Evolutionary conservation across 768 basidiomycete species (phyloP).

Genomic region (Russula vinacea): DNA sequence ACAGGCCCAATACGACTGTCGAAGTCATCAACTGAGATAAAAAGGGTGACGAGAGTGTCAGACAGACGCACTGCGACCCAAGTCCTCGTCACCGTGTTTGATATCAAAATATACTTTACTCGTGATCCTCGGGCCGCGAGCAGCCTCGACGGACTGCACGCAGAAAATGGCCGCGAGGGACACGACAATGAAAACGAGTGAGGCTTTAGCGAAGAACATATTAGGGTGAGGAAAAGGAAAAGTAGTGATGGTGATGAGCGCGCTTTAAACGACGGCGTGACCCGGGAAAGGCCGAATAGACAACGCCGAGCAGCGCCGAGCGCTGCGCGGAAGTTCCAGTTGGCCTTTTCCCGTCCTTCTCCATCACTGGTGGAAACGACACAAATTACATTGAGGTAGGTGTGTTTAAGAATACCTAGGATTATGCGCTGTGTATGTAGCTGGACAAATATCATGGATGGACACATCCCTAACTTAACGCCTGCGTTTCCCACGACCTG

Average conservation of each 20-base stretch:
- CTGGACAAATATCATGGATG: not conserved
- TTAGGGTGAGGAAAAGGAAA: conserved; percentile 37
- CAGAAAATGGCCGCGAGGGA: conserved; percentile 69
- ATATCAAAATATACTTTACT: conserved; percentile 95
- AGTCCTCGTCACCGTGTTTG: conserved; percentile 80
- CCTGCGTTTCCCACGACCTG: conserved; percentile 4
- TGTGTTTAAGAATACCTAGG: not conserved
- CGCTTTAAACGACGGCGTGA: conserved; percentile 24
- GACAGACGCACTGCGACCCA: conserved; percentile 68
- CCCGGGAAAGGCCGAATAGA: conserved; percentile 18
- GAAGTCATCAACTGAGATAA: not conserved
- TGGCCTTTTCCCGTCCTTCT: not conserved
- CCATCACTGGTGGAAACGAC: not conserved
- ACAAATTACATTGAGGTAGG: not conserved
- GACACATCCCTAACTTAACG: not conserved
- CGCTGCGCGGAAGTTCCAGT: too few species aligned
- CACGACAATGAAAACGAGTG: conserved; percentile 58
- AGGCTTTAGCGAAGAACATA: conserved; percentile 59
- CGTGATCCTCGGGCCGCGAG: conserved; percentile 86
- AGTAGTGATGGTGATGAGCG: conserved; percentile 18
- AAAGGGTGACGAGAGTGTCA: conserved; percentile 5
- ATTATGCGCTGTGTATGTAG: not conserved
- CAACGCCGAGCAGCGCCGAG: too few species aligned
- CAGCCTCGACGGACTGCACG: conserved; percentile 69
- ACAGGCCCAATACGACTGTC: conserved; percentile 82